These are phyloP conservation scores for Daldinia grandis DNA, from an alignment of 495 filamentous ascomycete species.

Conservation along the genomic window DNA sequence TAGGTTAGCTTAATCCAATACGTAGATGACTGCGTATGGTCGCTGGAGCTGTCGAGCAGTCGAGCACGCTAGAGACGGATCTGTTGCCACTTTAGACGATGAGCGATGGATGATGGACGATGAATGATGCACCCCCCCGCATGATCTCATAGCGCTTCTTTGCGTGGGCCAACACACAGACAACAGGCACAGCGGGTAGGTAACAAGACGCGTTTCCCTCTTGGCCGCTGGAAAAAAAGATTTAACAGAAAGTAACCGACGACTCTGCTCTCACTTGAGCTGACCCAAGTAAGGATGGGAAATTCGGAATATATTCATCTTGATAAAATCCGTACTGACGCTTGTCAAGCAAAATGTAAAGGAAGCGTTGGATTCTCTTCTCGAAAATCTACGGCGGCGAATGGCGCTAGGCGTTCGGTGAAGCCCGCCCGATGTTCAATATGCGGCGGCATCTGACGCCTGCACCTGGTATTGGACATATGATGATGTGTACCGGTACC, in stretches of 20 bases:
- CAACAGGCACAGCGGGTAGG: conserved; percentile 11
- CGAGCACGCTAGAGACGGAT: conserved; percentile 12
- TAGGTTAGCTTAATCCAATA: not conserved
- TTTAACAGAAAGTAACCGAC: conserved; percentile 8
- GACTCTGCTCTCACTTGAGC: conserved; percentile 14
- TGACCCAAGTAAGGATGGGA: not conserved
- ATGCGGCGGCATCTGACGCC: conserved; percentile 1
- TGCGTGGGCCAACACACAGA: conserved; percentile 13
- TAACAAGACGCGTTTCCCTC: not conserved
- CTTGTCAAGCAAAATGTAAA: conserved; percentile 4
- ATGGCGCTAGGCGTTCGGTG: conserved; percentile 8
- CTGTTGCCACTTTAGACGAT: conserved; percentile 31
- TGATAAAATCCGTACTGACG: not conserved
- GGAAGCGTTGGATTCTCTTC: not conserved
- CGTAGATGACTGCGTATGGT: not conserved
- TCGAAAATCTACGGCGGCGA: conserved; percentile 19
- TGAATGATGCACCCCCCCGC: conserved; percentile 35
- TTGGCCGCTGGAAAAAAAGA: not conserved
- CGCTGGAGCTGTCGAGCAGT: not conserved
- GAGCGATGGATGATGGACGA: too few species aligned
- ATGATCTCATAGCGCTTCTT: conserved; percentile 38
- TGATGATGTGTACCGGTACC: conserved; percentile 7
- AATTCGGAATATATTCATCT: conserved; percentile 1
- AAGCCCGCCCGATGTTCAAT: conserved; percentile 1
- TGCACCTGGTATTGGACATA: conserved; percentile 5